Evolutionary conservation across 768 basidiomycete genomes (phyloP).

Genomic region (Tephrocybe sp.): DNA sequence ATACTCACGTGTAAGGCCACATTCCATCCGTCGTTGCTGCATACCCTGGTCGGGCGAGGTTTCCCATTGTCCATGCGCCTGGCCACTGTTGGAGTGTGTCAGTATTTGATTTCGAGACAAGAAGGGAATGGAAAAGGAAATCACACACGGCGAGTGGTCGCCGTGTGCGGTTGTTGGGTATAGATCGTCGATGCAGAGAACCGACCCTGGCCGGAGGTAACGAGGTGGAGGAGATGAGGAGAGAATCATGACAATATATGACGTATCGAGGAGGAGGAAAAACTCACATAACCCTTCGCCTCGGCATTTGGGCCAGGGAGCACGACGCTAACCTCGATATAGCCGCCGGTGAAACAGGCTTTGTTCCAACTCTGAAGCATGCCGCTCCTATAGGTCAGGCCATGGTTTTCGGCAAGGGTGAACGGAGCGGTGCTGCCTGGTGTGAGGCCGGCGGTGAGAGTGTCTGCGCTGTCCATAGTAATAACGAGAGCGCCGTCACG

Average conservation of each 20-base stretch:
- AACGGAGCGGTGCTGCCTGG: slow-evolving; percentile 45
- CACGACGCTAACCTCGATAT: slow-evolving; percentile 66
- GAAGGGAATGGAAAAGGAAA: not conserved
- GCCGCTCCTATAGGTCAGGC: slow-evolving; percentile 63
- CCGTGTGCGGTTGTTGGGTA: too few species aligned
- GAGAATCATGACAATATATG: not conserved
- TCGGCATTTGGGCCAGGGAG: slow-evolving; percentile 59
- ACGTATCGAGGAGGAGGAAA: not conserved
- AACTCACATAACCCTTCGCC: slow-evolving; percentile 48
- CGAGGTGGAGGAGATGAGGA: not conserved
- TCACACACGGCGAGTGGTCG: not conserved
- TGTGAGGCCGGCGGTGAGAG: slow-evolving; percentile 29
- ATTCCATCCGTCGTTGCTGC: slow-evolving; percentile 76
- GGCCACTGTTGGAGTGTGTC: slow-evolving; percentile 57
- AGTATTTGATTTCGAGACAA: not conserved
- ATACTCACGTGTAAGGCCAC: slow-evolving; percentile 75
- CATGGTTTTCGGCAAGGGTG: slow-evolving; percentile 49
- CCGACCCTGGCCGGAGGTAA: too few species aligned
- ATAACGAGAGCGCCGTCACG: slow-evolving; percentile 66
- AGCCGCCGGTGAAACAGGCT: slow-evolving; percentile 81
- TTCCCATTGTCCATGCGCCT: slow-evolving; percentile 88
- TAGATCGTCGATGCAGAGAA: too few species aligned
- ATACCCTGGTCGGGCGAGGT: slow-evolving; percentile 82
- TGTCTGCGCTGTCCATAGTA: slow-evolving; percentile 53
- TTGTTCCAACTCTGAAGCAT: slow-evolving; percentile 94